Conservation (phyloP, 2,329 filamentous ascomycete species). For the Calonectria honghensis region DNA sequence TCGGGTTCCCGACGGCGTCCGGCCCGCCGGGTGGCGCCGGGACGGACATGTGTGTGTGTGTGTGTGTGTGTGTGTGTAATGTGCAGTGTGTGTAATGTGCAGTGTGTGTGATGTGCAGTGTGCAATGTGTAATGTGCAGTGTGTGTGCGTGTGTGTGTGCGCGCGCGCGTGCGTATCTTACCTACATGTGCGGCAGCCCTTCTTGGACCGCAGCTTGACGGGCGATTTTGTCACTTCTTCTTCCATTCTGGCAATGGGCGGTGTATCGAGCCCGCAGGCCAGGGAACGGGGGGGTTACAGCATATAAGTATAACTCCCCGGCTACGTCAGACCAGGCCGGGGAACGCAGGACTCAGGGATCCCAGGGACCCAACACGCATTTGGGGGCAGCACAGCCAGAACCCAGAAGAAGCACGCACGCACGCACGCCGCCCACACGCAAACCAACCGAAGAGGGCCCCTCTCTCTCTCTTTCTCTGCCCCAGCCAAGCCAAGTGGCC, state of each 20-base stretch:
- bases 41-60: too few species aligned
- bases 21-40: too few species aligned
- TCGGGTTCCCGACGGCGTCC: neutral
- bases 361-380: neutral
- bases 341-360: neutral
- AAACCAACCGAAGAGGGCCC: neutral
- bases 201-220: constrained; percentile 28
- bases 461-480: neutral
- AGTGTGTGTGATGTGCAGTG: too few species aligned
- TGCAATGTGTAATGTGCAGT: too few species aligned
- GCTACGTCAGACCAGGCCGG: constrained; percentile 19
- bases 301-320: constrained; percentile 24
- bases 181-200: constrained; percentile 28
- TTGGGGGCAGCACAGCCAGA: neutral
- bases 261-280: constrained; percentile 12
- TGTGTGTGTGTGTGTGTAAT: too few species aligned
- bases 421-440: neutral
- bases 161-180: neutral
- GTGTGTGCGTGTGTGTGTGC: too few species aligned
- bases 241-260: constrained; percentile 23
- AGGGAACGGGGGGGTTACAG: constrained; percentile 2
- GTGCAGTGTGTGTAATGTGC: too few species aligned
- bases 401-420: neutral
- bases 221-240: constrained; percentile 22
- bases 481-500: neutral